Evolutionary conservation across 2,329 filamentous ascomycete genomes (phyloP), one percentile per base, ranked within the genome.

Genomic region (Thielaviopsis punctulata): DNA sequence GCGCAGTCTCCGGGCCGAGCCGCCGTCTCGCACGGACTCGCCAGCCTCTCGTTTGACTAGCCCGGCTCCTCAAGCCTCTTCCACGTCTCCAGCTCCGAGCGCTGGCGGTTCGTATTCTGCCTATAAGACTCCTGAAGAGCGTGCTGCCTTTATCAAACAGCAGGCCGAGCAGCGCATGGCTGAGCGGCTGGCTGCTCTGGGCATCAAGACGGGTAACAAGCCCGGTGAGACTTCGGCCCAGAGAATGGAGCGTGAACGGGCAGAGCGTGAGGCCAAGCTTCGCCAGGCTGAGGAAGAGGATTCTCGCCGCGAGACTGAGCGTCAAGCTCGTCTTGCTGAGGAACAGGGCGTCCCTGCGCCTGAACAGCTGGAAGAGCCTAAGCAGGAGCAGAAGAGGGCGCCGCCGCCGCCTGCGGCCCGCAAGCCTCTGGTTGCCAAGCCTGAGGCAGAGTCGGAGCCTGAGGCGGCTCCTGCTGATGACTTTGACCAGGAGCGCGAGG

Each of bases 151-250:
- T 62, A 95, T 96, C 62, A 94, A 93, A 64, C 89, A 95, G 65
- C 90, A 95, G 64, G 93, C 92, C 8, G 89, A 96, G 65, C 86
- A 90, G 63, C 86, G 90, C 55, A 96, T 98, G 84, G 90, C 92
- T 33, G 92, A 96, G 66, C 82, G 92, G 55, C 77, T 98, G 61
- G 92, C 92, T 55, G 90, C 90, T 46, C 77, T 96, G 56, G 92
- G 92, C 33, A 84, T 98, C 63, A 94, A 87, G 65, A 80, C 87
- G 25, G 83, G 86, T 5, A 73, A 73, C 18, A 93, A 93, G 62
- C 69, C 82, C 39, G 82, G 83, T 2, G 92, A 98, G 68, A 85
- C 80, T 25, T 70, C 88, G 30, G 77, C 84, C 53, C 89, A 98
- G 67, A 79, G 88, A 56, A 78, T 84, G 54, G 92, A 96, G 63